Evolutionary conservation across 169 alveolate species (phyloP), one percentile per base, ranked within the genome.

Genomic region (Plasmodium gaboni): DNA sequence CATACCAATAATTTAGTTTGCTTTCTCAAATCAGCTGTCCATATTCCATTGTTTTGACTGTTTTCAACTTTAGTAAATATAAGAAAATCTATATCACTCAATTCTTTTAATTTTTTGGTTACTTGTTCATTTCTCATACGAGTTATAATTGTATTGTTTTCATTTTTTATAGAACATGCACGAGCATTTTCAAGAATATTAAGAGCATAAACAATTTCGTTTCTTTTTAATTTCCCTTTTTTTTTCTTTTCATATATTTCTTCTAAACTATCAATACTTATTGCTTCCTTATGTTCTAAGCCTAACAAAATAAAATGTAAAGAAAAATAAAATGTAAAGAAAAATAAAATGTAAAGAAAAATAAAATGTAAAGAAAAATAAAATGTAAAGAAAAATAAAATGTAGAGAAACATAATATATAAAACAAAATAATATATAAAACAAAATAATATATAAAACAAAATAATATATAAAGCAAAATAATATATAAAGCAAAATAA

Each of bases 21-120:
- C 93, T 96, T 97, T 71, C 97, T 90, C 24, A 97, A 92, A 88
- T 97, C 98, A 5, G 98, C 98, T 19, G 98, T 96, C 98, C 98
- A 97, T 24, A 96, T 95, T 60, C 98, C 98, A 63, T 95, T 94
- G 59, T 94, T 96, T 5, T 98, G 98, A 24, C 98, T 97, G 22
- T 95, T 93, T 87, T 97, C 98, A 50, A 97, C 95, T 67, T 97
- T 95, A 68, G 98, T 96, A 92, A 91, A 97, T 4, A 97, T 96
- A 44, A 92, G 89, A 93, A 96, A 97, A 80, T 97, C 98, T 48
- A 91, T 93, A 59, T 93, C 95, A 53, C 96, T 94, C 59, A 97
- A 94, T 69, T 92, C 92, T 87, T 95, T 89, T 63, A 97, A 89
- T 69, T 94, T 95, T 28, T 93, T 95, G 15, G 96, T 95, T 13